Conservation (phyloP, 1,284 basidiomycete species). For the Bothia castanella region DNA sequence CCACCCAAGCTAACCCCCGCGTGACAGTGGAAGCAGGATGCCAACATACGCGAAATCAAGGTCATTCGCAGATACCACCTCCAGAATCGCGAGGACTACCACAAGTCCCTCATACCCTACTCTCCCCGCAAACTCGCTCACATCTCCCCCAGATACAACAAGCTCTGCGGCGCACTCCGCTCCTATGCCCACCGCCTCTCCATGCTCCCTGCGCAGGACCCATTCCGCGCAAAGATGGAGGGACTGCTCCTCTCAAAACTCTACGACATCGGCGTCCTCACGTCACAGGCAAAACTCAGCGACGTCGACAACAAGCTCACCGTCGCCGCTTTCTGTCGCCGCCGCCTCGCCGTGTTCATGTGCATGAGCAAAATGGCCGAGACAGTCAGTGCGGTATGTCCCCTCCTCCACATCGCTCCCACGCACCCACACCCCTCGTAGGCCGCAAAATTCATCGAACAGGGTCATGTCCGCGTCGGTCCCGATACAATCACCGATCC, state of each 20-base stretch:
- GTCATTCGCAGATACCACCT: conserved; percentile 96
- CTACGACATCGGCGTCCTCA: conserved; percentile 95
- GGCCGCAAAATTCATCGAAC: conserved; percentile 97
- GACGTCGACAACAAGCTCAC: conserved; percentile 95
- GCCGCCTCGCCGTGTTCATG: conserved; percentile 90
- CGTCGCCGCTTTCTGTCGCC: conserved; percentile 89
- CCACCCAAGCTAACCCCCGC: conserved; percentile 1
- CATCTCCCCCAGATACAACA: conserved; percentile 79
- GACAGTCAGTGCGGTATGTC: conserved; percentile 86
- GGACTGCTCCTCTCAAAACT: conserved; percentile 87
- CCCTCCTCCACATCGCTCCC: conserved; percentile 1
- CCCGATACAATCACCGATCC: conserved; percentile 96
- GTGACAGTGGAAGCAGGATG: conserved; percentile 95
- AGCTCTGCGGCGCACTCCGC: conserved; percentile 85
- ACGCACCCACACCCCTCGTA: conserved; percentile 31
- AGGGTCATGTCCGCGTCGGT: conserved; percentile 96
- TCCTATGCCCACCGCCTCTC: conserved; percentile 86
- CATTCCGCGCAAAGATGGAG: conserved; percentile 85
- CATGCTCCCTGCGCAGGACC: conserved; percentile 85
- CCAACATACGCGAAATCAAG: conserved; percentile 86
- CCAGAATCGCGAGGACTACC: conserved; percentile 93
- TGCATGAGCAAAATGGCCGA: conserved; percentile 94
- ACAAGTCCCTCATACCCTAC: conserved; percentile 57
- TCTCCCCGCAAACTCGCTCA: conserved; percentile 4
- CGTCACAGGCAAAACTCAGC: conserved; percentile 75